Conservation (phyloP, 139 green algal species). For the Chlamydomonas asymmetrica region DNA sequence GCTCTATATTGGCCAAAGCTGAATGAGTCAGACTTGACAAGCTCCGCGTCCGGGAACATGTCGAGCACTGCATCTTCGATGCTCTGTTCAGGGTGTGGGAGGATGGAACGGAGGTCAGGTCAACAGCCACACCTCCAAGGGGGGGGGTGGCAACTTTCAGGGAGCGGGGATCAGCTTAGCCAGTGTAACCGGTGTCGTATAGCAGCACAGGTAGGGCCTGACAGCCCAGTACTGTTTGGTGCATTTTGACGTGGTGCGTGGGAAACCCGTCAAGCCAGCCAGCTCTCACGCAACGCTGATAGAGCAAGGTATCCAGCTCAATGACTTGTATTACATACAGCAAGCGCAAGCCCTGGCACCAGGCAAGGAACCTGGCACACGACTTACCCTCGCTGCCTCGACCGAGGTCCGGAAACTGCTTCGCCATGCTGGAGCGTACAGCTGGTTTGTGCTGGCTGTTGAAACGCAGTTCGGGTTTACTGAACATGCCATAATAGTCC, state of each 20-base stretch:
- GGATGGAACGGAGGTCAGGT: background rate
- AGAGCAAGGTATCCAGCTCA: background rate
- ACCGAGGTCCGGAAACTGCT: conserved; percentile 15
- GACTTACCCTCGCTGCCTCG: conserved; percentile 38
- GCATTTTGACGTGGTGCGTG: too few relatives aligned
- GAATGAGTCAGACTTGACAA: background rate
- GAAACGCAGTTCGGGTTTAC: conserved; percentile 71
- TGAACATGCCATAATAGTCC: too few relatives aligned
- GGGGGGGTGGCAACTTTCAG: conserved; percentile 28
- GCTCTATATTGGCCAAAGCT: conserved; percentile 13
- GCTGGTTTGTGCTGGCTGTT: conserved; percentile 51
- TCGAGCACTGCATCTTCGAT: conserved; percentile 9
- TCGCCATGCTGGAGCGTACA: conserved; percentile 44
- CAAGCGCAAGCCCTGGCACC: background rate
- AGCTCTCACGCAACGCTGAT: background rate
- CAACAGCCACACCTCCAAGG: too few relatives aligned
- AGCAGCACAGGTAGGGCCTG: background rate
- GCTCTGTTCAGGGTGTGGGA: conserved; percentile 1
- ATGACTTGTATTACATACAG: background rate
- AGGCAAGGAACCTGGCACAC: background rate
- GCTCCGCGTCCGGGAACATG: background rate
- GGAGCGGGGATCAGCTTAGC: background rate
- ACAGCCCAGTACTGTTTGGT: too few relatives aligned
- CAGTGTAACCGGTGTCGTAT: background rate
- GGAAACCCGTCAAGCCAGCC: background rate